Percentiles rank a stretch among this genome's conserved stretches.
Evolutionary conservation across 768 basidiomycete species (phyloP).

Genomic region (Boletus reticuloceps): DNA sequence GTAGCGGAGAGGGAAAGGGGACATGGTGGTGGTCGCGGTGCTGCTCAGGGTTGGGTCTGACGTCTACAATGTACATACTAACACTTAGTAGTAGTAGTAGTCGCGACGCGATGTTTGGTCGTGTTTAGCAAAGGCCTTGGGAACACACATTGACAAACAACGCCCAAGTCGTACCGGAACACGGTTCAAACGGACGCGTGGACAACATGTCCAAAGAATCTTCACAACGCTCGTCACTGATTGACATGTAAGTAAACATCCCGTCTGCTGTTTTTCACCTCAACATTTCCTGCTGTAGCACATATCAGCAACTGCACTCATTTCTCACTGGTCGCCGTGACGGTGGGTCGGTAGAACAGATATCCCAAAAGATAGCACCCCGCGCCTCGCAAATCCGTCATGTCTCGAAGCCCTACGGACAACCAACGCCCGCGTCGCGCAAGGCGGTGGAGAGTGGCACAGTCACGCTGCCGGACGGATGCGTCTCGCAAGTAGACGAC

Average conservation of each 20-base stretch:
- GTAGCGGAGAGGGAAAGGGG: constrained; percentile 81
- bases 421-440: constrained; percentile 64
- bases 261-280: neutral
- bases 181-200: neutral
- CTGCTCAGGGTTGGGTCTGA: constrained; percentile 67
- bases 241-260: constrained; percentile 53
- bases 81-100: neutral
- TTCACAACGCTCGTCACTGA: constrained; percentile 63
- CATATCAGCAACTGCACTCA: constrained; percentile 62
- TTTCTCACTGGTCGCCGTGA: constrained; percentile 59
- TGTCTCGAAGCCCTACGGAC: constrained; percentile 63
- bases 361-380: constrained; percentile 54
- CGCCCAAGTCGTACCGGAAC: constrained; percentile 3
- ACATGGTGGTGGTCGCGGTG: constrained; percentile 77
- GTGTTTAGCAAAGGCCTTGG: constrained; percentile 22
- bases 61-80: too few relatives aligned
- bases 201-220: constrained; percentile 42
- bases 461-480: constrained; percentile 66
- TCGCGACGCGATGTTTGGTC: constrained; percentile 9
- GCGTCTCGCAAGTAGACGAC: constrained; percentile 59
- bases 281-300: constrained; percentile 36
- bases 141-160: constrained; percentile 27
- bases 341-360: constrained; percentile 54
- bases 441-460: constrained; percentile 65
- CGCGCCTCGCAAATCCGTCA: constrained; percentile 57